Percentiles rank a stretch among this genome's conserved stretches.
phyloP scores from a whole-genome alignment of 257 asterid genomes.

The Solanum sejunctum region DNA sequence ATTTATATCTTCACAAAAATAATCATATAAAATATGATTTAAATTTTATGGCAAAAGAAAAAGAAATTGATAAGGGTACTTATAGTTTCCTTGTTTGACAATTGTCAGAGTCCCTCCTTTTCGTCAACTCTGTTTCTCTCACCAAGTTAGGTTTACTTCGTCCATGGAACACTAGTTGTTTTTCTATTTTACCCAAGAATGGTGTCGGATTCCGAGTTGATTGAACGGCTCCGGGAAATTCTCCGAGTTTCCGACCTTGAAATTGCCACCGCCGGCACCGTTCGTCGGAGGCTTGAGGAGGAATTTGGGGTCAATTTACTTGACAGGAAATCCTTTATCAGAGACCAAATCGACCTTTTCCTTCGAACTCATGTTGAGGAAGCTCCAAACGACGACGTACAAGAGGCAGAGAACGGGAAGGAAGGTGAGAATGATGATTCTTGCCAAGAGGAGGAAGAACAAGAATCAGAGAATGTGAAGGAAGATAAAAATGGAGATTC shows the following conservation, averaged over 20 bases:
- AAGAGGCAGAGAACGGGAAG: background rate
- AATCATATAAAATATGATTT: too few relatives aligned
- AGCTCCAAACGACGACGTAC: constrained; percentile 1
- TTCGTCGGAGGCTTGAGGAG: constrained; percentile 34
- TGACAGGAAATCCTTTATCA: constrained; percentile 18
- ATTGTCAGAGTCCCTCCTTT: background rate
- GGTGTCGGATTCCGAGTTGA: constrained; percentile 31
- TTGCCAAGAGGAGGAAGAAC: background rate
- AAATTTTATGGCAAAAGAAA: background rate
- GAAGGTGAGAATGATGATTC: background rate
- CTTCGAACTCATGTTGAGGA: background rate
- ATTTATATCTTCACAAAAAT: too few relatives aligned
- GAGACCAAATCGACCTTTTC: constrained; percentile 25
- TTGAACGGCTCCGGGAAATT: constrained; percentile 23
- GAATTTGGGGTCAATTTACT: constrained; percentile 25
- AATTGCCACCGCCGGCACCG: constrained; percentile 21
- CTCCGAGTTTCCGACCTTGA: constrained; percentile 22
- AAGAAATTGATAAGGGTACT: background rate
- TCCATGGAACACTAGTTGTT: background rate
- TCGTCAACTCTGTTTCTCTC: background rate
- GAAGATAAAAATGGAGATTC: background rate
- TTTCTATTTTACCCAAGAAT: background rate
- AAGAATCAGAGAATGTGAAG: background rate
- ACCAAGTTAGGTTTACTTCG: background rate
- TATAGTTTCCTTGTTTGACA: background rate